Conservation (phyloP, 441 rosid species). For the Eruca vesicaria region DNA sequence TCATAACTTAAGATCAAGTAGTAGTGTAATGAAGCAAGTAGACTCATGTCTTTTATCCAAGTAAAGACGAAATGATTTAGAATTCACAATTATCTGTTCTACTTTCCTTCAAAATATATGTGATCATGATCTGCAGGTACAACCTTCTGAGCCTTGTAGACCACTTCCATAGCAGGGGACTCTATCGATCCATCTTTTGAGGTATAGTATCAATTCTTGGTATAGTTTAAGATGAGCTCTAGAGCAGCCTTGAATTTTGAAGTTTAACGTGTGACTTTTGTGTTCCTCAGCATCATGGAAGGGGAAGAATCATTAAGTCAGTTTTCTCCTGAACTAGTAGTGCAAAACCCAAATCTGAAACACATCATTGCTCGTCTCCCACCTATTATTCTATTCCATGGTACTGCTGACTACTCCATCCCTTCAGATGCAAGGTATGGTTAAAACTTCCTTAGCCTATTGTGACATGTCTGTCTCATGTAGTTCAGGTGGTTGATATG, state of each 20-base stretch:
- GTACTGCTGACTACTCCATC: slow-evolving; percentile 92
- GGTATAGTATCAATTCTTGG: slow-evolving; percentile 36
- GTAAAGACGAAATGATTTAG: neutral
- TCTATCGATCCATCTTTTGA: slow-evolving; percentile 75
- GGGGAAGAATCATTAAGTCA: slow-evolving; percentile 77
- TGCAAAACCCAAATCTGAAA: slow-evolving; percentile 57
- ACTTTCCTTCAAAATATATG: neutral
- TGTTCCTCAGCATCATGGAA: slow-evolving; percentile 81
- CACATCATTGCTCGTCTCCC: slow-evolving; percentile 69
- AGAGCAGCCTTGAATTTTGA: neutral
- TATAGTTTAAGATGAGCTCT: slow-evolving; percentile 6
- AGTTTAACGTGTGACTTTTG: slow-evolving; percentile 2
- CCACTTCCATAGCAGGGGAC: slow-evolving; percentile 83
- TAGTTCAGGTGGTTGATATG: slow-evolving; percentile 13
- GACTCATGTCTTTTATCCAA: slow-evolving; percentile 11
- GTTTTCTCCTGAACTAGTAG: slow-evolving; percentile 87
- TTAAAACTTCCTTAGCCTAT: neutral
- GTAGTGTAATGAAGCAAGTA: neutral
- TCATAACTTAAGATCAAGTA: neutral
- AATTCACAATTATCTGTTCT: neutral
- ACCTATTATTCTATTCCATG: slow-evolving; percentile 78
- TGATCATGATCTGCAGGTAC: slow-evolving; percentile 54
- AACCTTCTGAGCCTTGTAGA: slow-evolving; percentile 78
- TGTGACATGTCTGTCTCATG: slow-evolving; percentile 11
- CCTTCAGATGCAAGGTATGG: slow-evolving; percentile 87